Evolutionary conservation across 139 green algal species (phyloP).

Genomic region (Ettlia oleoabundans): DNA sequence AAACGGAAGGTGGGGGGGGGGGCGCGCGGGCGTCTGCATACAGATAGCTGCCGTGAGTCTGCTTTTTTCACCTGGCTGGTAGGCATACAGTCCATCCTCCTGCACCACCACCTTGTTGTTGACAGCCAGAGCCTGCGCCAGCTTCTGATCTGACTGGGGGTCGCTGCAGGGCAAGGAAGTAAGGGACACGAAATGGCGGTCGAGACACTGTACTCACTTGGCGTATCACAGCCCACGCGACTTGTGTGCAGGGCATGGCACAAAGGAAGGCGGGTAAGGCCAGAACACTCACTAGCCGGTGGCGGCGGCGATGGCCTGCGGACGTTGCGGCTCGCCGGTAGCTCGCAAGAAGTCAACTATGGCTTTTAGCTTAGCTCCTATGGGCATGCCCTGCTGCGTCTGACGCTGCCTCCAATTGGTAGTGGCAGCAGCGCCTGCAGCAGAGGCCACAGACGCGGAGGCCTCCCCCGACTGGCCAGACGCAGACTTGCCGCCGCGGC

Average conservation of each 20-base stretch:
- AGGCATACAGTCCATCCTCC: slow-evolving; percentile 14
- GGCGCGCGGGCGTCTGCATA: no score
- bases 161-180: slow-evolving; percentile 4
- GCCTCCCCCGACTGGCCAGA: slow-evolving; percentile 27
- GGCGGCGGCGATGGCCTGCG: neutral
- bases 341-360: slow-evolving; percentile 41
- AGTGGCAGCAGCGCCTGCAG: neutral
- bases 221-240: no score
- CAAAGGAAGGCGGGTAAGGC: neutral
- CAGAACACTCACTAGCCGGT: slow-evolving; percentile 17
- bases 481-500: neutral
- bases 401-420: slow-evolving; percentile 17
- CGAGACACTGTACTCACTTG: neutral
- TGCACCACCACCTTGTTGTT: slow-evolving; percentile 24
- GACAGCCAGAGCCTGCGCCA: neutral
- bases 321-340: neutral
- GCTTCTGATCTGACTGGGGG: neutral
- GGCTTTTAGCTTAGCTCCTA: slow-evolving; percentile 35
- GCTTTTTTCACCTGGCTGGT: neutral
- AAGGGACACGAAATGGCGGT: neutral
- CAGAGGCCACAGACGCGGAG: slow-evolving; percentile 28
- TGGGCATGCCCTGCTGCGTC: neutral
- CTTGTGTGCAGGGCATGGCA: no score
- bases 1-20: neutral
- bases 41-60: no score